Conservation (phyloP, 2,329 filamentous ascomycete species). For the Colletotrichum magnum region DNA sequence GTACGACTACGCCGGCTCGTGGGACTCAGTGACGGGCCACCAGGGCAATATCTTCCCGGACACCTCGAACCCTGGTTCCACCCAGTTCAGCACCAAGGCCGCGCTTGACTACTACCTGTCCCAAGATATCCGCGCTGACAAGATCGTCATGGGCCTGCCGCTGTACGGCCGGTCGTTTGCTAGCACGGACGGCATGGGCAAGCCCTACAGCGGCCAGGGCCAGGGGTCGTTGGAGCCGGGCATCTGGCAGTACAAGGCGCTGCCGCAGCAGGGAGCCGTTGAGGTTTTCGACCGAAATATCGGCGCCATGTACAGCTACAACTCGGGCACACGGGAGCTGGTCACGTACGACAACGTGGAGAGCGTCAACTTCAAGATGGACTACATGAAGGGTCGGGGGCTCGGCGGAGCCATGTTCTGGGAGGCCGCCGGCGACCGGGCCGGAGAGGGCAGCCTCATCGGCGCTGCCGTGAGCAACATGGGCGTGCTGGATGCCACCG, state of each 20-base stretch:
- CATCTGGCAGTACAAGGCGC: constrained; percentile 80
- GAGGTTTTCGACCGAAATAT: constrained; percentile 70
- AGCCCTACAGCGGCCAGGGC: constrained; percentile 74
- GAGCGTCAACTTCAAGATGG: constrained; percentile 72
- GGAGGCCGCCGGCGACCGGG: constrained; percentile 80
- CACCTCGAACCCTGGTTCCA: constrained; percentile 64
- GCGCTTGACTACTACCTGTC: constrained; percentile 76
- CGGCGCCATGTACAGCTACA: constrained; percentile 81
- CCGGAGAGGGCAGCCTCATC: constrained; percentile 70
- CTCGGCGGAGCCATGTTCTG: constrained; percentile 88
- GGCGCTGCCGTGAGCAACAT: constrained; percentile 62
- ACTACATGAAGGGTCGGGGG: constrained; percentile 71
- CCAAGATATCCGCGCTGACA: constrained; percentile 70
- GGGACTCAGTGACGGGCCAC: constrained; percentile 75
- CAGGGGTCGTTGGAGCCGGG: constrained; percentile 71
- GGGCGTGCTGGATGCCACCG: constrained; percentile 61
- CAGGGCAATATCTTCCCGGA: constrained; percentile 78
- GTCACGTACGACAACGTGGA: constrained; percentile 77
- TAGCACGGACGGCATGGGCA: constrained; percentile 76
- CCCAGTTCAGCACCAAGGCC: constrained; percentile 77
- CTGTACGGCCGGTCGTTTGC: constrained; percentile 85
- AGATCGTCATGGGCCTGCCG: constrained; percentile 83
- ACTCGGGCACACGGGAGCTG: constrained; percentile 70
- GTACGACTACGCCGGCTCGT: constrained; percentile 79
- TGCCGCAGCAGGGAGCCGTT: constrained; percentile 72